phyloP scores from a whole-genome alignment of 2,329 filamentous ascomycete genomes.

The Sporothrix humicola region DNA sequence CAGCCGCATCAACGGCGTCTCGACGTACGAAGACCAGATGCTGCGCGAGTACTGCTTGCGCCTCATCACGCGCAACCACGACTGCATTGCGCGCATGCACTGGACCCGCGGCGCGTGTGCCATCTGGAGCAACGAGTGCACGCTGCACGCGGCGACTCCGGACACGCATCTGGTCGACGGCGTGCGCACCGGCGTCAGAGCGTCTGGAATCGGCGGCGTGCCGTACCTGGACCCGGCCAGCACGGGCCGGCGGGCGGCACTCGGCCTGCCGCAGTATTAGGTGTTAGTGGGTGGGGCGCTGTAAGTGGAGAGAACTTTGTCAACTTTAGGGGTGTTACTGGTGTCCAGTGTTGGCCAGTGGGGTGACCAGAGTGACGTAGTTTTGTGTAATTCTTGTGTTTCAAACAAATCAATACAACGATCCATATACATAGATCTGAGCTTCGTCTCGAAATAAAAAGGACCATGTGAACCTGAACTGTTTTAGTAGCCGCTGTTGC shows the following conservation, averaged over 20 bases:
- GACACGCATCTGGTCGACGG: constrained; percentile 54
- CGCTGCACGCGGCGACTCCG: constrained; percentile 60
- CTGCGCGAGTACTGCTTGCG: constrained; percentile 58
- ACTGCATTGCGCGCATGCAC: constrained; percentile 57
- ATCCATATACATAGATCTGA: too few relatives aligned
- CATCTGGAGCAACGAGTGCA: constrained; percentile 65
- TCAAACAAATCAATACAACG: too few relatives aligned
- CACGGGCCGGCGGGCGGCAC: constrained; percentile 29
- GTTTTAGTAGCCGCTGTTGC: too few relatives aligned
- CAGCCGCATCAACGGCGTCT: constrained; percentile 56
- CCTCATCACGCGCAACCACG: constrained; percentile 60
- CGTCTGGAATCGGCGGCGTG: constrained; percentile 59
- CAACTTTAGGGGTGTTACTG: too few relatives aligned
- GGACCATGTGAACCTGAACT: too few relatives aligned
- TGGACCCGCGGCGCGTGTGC: constrained; percentile 56
- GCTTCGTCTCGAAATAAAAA: too few relatives aligned
- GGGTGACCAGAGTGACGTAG: too few relatives aligned
- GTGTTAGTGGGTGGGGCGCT: neutral
- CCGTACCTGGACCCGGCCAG: constrained; percentile 59
- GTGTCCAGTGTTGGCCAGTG: too few relatives aligned
- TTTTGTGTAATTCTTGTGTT: too few relatives aligned
- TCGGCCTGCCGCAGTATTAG: constrained; percentile 1
- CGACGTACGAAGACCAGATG: constrained; percentile 53
- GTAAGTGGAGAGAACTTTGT: too few relatives aligned
- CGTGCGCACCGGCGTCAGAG: constrained; percentile 55